A percentile compares a stretch with the other conserved stretches of the same genome.
Conservation (phyloP, 345 rosid genomes). For the rapeseed (Brassica napus) region Da-Ae NC_063434.1:8165501-8166000, state of each 20-base stretch:
- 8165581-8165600: conserved; percentile 88
- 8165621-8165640: conserved; percentile 18
- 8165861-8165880: not conserved
- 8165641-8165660: not conserved
- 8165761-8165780: not conserved
- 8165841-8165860: conserved; percentile 12
- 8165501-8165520: conserved; percentile 74
- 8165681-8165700: not conserved
- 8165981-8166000: conserved; percentile 98
- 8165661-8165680: not conserved
- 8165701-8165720: not conserved
- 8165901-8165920: conserved; percentile 96
- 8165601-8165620: conserved; percentile 19
- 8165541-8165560: conserved; percentile 94
- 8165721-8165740: conserved; percentile 7
- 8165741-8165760: not conserved
- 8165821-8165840: not conserved
- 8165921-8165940: conserved; percentile 83
- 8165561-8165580: conserved; percentile 90
- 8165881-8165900: conserved; percentile 28
- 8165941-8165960: conserved; percentile 97
- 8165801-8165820: conserved; percentile 2
- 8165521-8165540: conserved; percentile 87
- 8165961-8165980: conserved; percentile 89
- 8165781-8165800: not conserved